Base-by-base conservation (phyloP, 2,329 filamentous ascomycete genomes). In the Xylariaceae sp. region DNA sequence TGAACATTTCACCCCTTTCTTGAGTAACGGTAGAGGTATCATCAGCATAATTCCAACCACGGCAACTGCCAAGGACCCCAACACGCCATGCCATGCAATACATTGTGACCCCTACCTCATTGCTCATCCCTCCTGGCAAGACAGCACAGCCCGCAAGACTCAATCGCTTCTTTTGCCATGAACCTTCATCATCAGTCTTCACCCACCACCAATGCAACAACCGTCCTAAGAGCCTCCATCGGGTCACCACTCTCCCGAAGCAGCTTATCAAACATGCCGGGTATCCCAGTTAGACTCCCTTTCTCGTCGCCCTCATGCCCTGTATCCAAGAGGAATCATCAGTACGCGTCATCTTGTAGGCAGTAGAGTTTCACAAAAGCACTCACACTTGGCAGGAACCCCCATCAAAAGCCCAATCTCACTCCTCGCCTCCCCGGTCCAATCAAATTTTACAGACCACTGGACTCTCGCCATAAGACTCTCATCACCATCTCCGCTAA, bases 351-450 rank as follows among this genome's bases (percentile, higher is more conserved):
- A 33, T 31, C 5, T 19, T 13, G 22, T 33, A 9, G 22, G 16
- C 2, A n/a, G 31, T 41, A 17, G 16, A 3, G 44, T 9, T 16
- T 51, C 1, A 34, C 17, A 49, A 28, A 17, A 40, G 31, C 31
- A 79, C 84, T 78, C 69, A 89, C 86, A 89, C 64, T 80, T 81
- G 7, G 72, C 75, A 0, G 86, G 86, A 39, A 84, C 71, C 5
- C 79, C 78, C 2, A 83, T 71, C 55, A 81, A 65, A 11, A 85
- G 72, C 5, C 70, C 71, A 14, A 89, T 68, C 42, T 73, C 73
- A 58, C 80, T 88, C 61, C 80, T 78, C 5, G 83, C 86, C 63
- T 89, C 87, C 6, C 87, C 87, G 0, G 85, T 86, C 86, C 86
- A 89, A 66, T 89, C 86, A 61, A 89, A 88, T 2, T 70, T 69